Base-by-base conservation (phyloP, 1,284 basidiomycete genomes). In the Boletellus sp. region DNA sequence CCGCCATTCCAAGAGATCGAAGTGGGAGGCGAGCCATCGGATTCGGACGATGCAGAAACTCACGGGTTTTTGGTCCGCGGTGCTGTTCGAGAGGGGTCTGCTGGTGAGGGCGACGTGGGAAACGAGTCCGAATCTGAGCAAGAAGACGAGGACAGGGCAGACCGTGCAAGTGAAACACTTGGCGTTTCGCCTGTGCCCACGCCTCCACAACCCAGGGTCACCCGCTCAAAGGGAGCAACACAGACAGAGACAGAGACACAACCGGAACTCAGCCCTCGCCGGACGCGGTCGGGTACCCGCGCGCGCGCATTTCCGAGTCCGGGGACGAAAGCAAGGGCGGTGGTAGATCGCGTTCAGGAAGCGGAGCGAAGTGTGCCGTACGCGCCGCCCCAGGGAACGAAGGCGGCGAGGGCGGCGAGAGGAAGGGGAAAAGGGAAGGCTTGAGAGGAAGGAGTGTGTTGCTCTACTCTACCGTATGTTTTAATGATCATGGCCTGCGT, bases 1-100 rank as follows among this genome's bases (percentile, higher is more conserved):
- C 53, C 61, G 4, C 51, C 18, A 16, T 54, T 15, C 32, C 54
- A 68, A 39, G 54, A 48, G 3, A 7, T 56, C 4, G 58, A 66
- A 7, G 21, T 50, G 8, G 48, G 3, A 30, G n/a, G 4, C 32
- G 49, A 53, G 4, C 61, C 62, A 15, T 58, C 52, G 5, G 65
- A 69, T 35, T 66, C 65, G 19, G 68, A 70, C 38, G 65, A 67
- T 35, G 60, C 52, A 26, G 63, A 68, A 44, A 70, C 57, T 4
- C 65, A 67, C 33, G 45, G 15, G 4, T 37, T 36, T 1, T 51
- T 70, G 47, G 37, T 55, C 12, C 45, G 36, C n/a, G 48, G 18
- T 18, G 32, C 5, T 19, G n/a, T 19, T 16, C 30, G 13, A 8
- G 30, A 32, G 11, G 32, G 26, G 2, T 18, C 47, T 24, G 26